phyloP scores from a whole-genome alignment of 2,329 filamentous ascomycete genomes.

The Colletotrichum chrysophilum region DNA sequence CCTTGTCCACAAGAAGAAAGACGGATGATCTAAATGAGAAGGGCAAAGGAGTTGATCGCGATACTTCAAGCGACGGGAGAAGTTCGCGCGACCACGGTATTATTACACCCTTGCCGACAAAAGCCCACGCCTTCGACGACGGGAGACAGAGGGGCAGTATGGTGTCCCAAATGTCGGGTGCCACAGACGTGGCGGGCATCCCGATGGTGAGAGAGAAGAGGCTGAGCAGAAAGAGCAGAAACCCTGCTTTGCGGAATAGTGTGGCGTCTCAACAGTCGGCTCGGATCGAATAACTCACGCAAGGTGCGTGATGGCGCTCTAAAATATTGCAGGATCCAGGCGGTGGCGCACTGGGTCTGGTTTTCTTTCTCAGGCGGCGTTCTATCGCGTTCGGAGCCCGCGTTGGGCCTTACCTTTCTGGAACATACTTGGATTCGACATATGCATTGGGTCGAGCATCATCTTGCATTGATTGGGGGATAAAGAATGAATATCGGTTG shows the following conservation, averaged over 20 bases:
- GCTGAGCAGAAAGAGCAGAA: background rate
- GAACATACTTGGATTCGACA: conserved; percentile 17
- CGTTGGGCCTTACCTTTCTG: background rate
- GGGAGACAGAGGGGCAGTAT: background rate
- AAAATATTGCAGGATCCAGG: background rate
- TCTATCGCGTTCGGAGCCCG: background rate
- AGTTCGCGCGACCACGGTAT: background rate
- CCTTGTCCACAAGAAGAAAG: background rate
- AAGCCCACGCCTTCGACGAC: background rate
- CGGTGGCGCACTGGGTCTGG: background rate
- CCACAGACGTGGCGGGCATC: background rate
- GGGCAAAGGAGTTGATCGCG: conserved; percentile 12
- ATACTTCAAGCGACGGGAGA: conserved; percentile 3
- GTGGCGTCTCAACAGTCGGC: conserved; percentile 10
- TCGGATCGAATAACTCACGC: conserved; percentile 4
- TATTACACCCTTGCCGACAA: background rate
- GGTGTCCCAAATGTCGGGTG: conserved; percentile 4
- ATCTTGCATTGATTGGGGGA: background rate
- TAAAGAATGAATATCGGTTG: background rate
- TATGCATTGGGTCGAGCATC: conserved; percentile 10
- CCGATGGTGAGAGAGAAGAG: conserved; percentile 18
- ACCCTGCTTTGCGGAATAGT: conserved; percentile 7
- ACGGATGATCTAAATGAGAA: conserved; percentile 16
- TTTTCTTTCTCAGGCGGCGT: background rate
- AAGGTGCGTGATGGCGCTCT: background rate